phyloP scores from a whole-genome alignment of 495 filamentous ascomycete genomes.

The Talaromyces stipitatus region DNA sequence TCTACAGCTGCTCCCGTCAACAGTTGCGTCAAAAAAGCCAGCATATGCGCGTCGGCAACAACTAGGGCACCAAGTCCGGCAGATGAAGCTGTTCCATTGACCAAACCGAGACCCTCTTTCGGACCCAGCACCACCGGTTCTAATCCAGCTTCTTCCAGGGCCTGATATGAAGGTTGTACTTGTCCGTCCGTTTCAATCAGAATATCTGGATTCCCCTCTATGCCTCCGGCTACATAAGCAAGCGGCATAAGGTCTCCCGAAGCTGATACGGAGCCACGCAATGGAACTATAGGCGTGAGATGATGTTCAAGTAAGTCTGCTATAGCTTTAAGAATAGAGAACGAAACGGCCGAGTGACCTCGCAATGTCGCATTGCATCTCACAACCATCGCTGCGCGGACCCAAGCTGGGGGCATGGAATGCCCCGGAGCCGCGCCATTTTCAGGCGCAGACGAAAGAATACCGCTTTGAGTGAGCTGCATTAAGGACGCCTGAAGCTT shows the following conservation, averaged over 20 bases:
- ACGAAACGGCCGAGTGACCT: constrained; percentile 50
- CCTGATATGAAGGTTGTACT: constrained; percentile 23
- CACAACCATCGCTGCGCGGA: constrained; percentile 46
- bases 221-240: constrained; percentile 49
- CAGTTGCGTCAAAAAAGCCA: constrained; percentile 47
- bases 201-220: constrained; percentile 49
- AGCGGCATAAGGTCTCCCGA: constrained; percentile 59
- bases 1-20: constrained; percentile 32
- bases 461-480: constrained; percentile 42
- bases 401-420: constrained; percentile 38
- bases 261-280: constrained; percentile 58
- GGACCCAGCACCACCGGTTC: constrained; percentile 40
- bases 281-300: constrained; percentile 47
- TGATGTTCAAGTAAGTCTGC: constrained; percentile 35
- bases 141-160: constrained; percentile 31
- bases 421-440: too few species aligned
- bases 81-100: constrained; percentile 58
- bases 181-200: constrained; percentile 24
- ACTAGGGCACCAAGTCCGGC: constrained; percentile 43
- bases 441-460: background rate
- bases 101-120: constrained; percentile 55
- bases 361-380: constrained; percentile 47
- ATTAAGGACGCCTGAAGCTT: constrained; percentile 43
- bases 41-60: constrained; percentile 43
- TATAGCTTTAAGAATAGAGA: constrained; percentile 37